phyloP scores from a whole-genome alignment of 73 alveolate genomes.

The Uronychia setigera region DNA sequence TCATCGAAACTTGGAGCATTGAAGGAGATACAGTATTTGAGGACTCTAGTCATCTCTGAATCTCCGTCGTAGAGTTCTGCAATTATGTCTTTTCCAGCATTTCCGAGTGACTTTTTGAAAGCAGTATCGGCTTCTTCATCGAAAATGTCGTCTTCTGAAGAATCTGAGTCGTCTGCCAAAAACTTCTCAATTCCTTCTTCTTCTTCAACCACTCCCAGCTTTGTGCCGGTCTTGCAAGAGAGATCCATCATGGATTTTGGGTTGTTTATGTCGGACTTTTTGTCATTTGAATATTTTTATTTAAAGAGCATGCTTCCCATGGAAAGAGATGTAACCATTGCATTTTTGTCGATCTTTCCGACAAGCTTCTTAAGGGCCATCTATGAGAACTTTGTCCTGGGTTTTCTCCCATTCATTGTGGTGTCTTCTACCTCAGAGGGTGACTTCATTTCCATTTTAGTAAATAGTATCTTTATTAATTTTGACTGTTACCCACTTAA shows the following conservation, averaged over 20 bases:
- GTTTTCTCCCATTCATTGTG: conserved; percentile 6
- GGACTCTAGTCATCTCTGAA: conserved; percentile 10
- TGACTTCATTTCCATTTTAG: too few species aligned
- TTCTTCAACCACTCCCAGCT: conserved; percentile 12
- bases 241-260: conserved; percentile 1
- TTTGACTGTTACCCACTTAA: too few species aligned
- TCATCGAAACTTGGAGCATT: conserved; percentile 47
- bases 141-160: conserved; percentile 1
- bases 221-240: background rate
- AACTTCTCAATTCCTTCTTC: conserved; percentile 34
- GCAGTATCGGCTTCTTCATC: conserved; percentile 14
- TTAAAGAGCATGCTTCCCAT: background rate
- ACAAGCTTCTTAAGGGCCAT: background rate
- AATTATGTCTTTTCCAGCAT: conserved; percentile 4
- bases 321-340: background rate
- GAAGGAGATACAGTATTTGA: conserved; percentile 5
- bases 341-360: conserved; percentile 5
- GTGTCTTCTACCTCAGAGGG: conserved; percentile 3
- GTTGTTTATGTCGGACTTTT: background rate
- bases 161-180: conserved; percentile 27
- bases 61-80: conserved; percentile 4
- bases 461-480: too few species aligned
- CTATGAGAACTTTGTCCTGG: conserved; percentile 4
- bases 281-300: background rate
- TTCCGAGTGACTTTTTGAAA: conserved; percentile 2